Evolutionary conservation across 345 rosid species (phyloP), one percentile per base, ranked within the genome.

Genomic region (Bruguiera sexangula): DNA sequence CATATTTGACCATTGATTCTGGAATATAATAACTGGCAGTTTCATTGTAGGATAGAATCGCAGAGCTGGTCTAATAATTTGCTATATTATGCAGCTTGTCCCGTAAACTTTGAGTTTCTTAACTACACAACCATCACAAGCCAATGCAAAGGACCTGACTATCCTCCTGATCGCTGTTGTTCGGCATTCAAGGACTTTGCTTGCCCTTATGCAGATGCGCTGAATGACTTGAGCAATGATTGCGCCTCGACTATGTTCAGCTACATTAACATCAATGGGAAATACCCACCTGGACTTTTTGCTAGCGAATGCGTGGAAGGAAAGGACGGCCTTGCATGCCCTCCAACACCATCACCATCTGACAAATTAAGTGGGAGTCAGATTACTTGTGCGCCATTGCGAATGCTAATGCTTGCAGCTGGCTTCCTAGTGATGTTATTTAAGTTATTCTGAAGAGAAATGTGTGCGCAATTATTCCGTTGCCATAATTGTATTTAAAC

Each of bases 241-340:
- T 87, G 96, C 10, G 70, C 96, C 26, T 60, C 82, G 19, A 83
- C 79, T 26, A 77, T 89, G 92, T 89, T 89, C 73, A 85, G 81
- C 76, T 87, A 89, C 85, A 86, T 89, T 69, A 79, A 84, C 62
- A 75, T 85, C 43, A 59, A 83, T 3, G 92, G 92, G 1, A 83
- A 75, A 20, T 89, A 89, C 72, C 92, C 92, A 0, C 81, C 89
- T 15, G 96, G 96, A 10, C 81, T 89, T 51, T 87, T 87, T 51
- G 80, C 88, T 7, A 83, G 76, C 1, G 82, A 80, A 71, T 87
- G 96, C 62, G 73, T 57, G 22, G 90, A 81, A 63, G 83, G 83
- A 34, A 86, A 80, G 68, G 31, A 58, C 53, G 96, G 92, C 61
- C 92, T 89, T 27, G 82, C 11, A 22, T 89, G 96, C 74, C 76